These are phyloP conservation scores for Anthoceros angustus DNA, from an alignment of 225 moss, liverwort and hornwort genomes.

Conservation along the genomic window DNA sequence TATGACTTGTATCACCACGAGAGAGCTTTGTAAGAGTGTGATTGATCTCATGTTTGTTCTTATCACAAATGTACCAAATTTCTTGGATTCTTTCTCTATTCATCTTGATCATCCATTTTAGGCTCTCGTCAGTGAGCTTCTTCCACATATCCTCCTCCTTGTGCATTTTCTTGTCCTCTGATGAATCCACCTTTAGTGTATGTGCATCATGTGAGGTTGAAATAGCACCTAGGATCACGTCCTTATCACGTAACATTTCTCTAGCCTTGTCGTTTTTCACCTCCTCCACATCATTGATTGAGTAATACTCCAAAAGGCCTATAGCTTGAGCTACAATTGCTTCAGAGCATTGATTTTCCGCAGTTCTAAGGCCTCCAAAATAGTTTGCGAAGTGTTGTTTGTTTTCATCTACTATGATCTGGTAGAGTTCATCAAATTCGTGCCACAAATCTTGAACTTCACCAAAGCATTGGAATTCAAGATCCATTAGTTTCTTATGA, in stretches of 20 bases:
- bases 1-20: constrained; percentile 9
- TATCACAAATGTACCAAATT: constrained; percentile 18
- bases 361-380: constrained; percentile 51
- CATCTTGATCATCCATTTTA: constrained; percentile 10
- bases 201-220: constrained; percentile 67
- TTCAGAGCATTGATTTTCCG: constrained; percentile 61
- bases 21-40: constrained; percentile 6
- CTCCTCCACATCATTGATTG: constrained; percentile 39
- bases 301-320: constrained; percentile 40
- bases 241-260: constrained; percentile 45
- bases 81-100: constrained; percentile 21
- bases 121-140: constrained; percentile 10
- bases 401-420: constrained; percentile 48
- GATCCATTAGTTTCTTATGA: constrained; percentile 49
- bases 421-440: constrained; percentile 56
- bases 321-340: constrained; percentile 26
- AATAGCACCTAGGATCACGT: constrained; percentile 39
- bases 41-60: constrained; percentile 12
- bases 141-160: constrained; percentile 14
- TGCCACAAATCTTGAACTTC: constrained; percentile 82
- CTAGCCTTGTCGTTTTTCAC: constrained; percentile 50
- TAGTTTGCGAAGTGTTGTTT: constrained; percentile 76
- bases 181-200: constrained; percentile 40
- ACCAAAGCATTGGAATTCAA: constrained; percentile 69
- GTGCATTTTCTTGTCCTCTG: constrained; percentile 25